phyloP scores from a whole-genome alignment of 352 stramenopile genomes.

The Globisporangium barbulae region DNA sequence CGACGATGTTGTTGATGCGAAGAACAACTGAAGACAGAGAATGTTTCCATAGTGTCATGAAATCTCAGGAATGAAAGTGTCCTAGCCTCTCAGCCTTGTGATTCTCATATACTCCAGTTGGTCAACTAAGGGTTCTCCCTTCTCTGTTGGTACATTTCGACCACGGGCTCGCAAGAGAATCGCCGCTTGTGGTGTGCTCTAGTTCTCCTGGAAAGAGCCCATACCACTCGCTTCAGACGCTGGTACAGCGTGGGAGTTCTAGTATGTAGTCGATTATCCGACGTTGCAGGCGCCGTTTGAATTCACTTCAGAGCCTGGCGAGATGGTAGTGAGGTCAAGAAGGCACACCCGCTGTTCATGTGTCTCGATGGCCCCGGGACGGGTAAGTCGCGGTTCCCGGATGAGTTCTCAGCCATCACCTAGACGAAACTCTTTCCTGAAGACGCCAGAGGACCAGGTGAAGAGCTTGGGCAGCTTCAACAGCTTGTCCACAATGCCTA shows the following conservation, averaged over 20 bases:
- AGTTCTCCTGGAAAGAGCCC: no score
- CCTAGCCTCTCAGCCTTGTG: not conserved
- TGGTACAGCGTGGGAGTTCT: not conserved
- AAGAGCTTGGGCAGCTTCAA: not conserved
- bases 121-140: no score
- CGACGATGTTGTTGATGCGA: not conserved
- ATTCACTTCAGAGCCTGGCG: not conserved
- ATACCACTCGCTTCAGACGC: no score
- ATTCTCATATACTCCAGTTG: no score
- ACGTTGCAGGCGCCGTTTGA: no score
- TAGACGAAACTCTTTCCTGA: not conserved
- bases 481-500: not conserved
- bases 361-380: not conserved
- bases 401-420: not conserved
- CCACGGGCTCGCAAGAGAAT: no score
- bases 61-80: not conserved
- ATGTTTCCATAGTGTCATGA: no score
- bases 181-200: no score
- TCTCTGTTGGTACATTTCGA: no score
- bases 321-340: not conserved
- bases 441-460: not conserved
- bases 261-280: not conserved
- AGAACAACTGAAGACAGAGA: not conserved
- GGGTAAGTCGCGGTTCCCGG: not conserved
- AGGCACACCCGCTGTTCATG: not conserved